Evolutionary conservation across 345 rosid genomes (phyloP).

Genomic region (Melaleuca alternifolia): DNA sequence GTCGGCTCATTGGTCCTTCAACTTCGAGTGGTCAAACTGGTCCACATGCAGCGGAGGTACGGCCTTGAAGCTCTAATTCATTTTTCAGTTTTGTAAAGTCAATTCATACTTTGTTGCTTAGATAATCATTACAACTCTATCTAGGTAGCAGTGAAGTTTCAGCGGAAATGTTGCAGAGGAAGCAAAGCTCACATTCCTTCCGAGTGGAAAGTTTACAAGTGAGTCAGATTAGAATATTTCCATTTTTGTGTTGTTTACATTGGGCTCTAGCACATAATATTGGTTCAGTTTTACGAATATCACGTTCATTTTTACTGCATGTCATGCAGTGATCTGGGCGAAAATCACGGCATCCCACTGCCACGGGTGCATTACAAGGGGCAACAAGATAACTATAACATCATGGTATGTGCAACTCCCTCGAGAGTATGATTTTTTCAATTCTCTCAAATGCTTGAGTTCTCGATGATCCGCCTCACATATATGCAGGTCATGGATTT

Average conservation of each 20-base stretch:
- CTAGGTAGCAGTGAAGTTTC: conserved; percentile 88
- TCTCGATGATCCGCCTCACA: background rate
- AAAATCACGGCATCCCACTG: conserved; percentile 59
- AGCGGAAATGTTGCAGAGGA: conserved; percentile 78
- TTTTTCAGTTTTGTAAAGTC: background rate
- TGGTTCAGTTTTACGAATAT: background rate
- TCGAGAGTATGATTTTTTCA: background rate
- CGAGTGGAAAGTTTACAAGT: conserved; percentile 98
- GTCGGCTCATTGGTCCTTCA: conserved; percentile 28
- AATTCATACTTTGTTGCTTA: background rate
- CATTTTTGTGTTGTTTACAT: background rate
- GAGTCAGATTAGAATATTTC: conserved; percentile 9
- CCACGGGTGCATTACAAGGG: conserved; percentile 82
- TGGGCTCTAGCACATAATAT: background rate
- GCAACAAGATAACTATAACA: conserved; percentile 75
- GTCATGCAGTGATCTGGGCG: conserved; percentile 61
- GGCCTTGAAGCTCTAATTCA: background rate
- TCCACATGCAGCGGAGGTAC: conserved; percentile 29
- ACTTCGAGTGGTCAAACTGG: conserved; percentile 10
- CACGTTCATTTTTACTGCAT: background rate
- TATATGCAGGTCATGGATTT: conserved; percentile 78
- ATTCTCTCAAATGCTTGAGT: background rate
- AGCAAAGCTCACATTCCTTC: conserved; percentile 68
- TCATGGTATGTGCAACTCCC: conserved; percentile 44
- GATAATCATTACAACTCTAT: background rate